phyloP scores from a whole-genome alignment of 129 eudicot species.

The Heracleum sosnowskyi region DNA sequence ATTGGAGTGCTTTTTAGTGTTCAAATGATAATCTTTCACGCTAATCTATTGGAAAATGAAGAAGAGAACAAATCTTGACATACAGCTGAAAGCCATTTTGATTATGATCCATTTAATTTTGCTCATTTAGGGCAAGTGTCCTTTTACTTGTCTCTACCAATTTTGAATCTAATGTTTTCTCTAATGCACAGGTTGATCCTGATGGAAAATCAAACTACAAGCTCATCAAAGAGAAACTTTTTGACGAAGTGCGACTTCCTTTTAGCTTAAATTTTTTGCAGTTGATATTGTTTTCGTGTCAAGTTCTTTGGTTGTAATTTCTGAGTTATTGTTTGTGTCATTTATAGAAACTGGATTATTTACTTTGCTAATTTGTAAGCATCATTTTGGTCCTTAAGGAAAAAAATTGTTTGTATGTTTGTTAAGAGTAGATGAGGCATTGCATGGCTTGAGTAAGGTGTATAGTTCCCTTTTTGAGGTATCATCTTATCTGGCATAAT shows the following conservation, averaged over 20 bases:
- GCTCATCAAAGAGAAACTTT: constrained; percentile 24
- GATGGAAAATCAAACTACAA: constrained; percentile 20
- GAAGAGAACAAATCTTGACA: background rate
- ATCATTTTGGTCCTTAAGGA: background rate
- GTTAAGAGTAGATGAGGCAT: background rate
- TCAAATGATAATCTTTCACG: background rate
- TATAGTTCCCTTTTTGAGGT: background rate
- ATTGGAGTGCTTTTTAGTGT: background rate
- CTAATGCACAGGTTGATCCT: constrained; percentile 31
- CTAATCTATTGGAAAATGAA: background rate
- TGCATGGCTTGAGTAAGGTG: background rate
- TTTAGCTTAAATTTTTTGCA: background rate
- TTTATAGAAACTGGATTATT: background rate
- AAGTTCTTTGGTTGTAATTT: background rate
- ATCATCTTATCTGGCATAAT: background rate
- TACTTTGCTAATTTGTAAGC: background rate
- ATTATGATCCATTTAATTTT: background rate
- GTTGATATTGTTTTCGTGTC: background rate
- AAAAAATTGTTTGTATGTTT: background rate
- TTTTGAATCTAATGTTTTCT: background rate
- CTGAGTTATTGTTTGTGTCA: background rate
- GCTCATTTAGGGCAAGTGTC: background rate
- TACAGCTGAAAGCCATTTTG: background rate
- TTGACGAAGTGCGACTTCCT: constrained; percentile 28
- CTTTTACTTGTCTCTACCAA: background rate